These are phyloP conservation scores for Dioscorea dumetorum DNA, from an alignment of 106 monocot genomes.

Conservation along the genomic window DNA sequence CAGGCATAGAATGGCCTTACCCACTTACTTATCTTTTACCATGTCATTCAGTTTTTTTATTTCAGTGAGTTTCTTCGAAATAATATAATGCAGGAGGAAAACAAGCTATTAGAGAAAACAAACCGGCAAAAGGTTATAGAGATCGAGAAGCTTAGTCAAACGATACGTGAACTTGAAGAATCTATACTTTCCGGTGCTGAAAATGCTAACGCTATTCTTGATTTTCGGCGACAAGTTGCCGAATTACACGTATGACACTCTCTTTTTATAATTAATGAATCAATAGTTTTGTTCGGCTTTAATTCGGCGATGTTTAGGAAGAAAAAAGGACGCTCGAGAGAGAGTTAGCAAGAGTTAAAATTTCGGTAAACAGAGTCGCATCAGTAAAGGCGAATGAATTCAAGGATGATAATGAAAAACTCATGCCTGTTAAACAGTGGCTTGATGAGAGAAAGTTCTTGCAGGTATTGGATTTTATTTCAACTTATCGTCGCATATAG, in stretches of 20 bases:
- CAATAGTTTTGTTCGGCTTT: neutral
- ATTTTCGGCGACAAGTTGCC: slow-evolving; percentile 49
- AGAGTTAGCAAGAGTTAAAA: slow-evolving; percentile 55
- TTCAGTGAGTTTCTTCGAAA: no score
- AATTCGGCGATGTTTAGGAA: slow-evolving; percentile 23
- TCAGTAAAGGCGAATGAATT: slow-evolving; percentile 48
- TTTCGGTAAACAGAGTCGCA: slow-evolving; percentile 51
- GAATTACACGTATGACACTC: slow-evolving; percentile 40
- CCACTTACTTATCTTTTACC: no score
- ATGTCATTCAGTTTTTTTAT: no score
- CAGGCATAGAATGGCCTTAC: slow-evolving; percentile 14
- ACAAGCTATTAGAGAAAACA: slow-evolving; percentile 45
- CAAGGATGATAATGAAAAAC: slow-evolving; percentile 51
- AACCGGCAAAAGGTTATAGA: slow-evolving; percentile 47
- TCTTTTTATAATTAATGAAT: neutral
- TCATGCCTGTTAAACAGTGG: slow-evolving; percentile 70
- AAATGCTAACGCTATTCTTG: slow-evolving; percentile 45
- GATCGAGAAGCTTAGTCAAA: slow-evolving; percentile 45
- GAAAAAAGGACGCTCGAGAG: slow-evolving; percentile 61
- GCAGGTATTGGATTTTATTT: slow-evolving; percentile 25
- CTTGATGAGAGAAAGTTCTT: slow-evolving; percentile 56
- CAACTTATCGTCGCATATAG: no score
- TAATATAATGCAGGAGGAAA: slow-evolving; percentile 47
- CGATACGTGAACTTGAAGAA: slow-evolving; percentile 58
- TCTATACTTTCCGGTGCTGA: slow-evolving; percentile 49